phyloP scores from a whole-genome alignment of 352 stramenopile genomes.

The Phytopythium cucurbitacearum region DNA sequence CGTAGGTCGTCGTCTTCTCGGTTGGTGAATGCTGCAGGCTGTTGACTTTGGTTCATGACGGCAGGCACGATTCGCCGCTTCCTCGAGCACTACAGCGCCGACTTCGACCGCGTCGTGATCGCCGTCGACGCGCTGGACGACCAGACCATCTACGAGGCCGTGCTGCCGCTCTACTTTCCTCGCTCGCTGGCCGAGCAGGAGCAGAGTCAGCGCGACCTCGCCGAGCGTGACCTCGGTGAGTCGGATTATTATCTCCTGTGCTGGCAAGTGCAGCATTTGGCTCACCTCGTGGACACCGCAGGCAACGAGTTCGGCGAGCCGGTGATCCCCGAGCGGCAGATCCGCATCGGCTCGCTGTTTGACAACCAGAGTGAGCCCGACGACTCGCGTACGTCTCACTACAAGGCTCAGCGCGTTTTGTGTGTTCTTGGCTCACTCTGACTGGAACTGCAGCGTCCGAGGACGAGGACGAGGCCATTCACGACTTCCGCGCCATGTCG shows the following conservation, averaged over 20 bases:
- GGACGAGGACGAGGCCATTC: conserved; percentile 38
- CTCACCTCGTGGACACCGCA: background rate
- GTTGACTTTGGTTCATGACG: background rate
- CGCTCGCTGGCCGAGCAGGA: conserved; percentile 31
- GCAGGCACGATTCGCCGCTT: conserved; percentile 63
- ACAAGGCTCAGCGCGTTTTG: background rate
- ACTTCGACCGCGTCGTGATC: conserved; percentile 63
- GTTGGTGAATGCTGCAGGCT: background rate
- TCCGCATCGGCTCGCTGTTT: conserved; percentile 47
- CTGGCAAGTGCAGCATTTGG: background rate
- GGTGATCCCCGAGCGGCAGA: conserved; percentile 79
- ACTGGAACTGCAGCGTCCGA: conserved; percentile 5
- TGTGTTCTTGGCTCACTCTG: background rate
- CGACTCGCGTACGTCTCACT: background rate
- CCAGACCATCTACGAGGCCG: conserved; percentile 47
- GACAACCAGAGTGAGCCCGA: conserved; percentile 21
- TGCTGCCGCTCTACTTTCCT: conserved; percentile 78
- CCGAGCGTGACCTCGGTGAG: conserved; percentile 33
- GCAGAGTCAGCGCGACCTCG: conserved; percentile 20
- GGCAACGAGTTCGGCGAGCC: conserved; percentile 73
- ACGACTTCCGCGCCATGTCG: conserved; percentile 58
- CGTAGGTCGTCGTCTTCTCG: conserved; percentile 10
- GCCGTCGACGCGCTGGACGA: conserved; percentile 64
- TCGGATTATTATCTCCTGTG: background rate
- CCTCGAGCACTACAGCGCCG: conserved; percentile 59